Conservation (phyloP, 805 yeast species). For the Starmerella bacillaris region DNA sequence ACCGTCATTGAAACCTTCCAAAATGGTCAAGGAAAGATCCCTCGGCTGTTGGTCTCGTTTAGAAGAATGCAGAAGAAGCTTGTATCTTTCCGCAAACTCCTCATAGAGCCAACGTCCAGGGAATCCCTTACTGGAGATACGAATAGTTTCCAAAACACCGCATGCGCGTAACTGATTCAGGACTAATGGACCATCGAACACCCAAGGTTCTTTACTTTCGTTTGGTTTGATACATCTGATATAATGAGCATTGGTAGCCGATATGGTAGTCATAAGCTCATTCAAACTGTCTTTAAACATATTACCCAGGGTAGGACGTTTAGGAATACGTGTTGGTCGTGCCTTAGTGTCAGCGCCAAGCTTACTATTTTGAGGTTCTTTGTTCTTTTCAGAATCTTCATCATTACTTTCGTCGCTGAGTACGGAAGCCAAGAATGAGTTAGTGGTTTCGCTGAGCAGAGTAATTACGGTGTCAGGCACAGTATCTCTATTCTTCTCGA, state of each 20-base stretch:
- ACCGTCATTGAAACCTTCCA: constrained; percentile 22
- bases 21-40: constrained; percentile 49
- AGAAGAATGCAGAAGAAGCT: constrained; percentile 56
- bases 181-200: constrained; percentile 87
- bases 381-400: constrained; percentile 18
- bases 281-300: constrained; percentile 83
- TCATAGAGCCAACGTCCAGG: constrained; percentile 92
- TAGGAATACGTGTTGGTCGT: constrained; percentile 28
- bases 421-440: constrained; percentile 46
- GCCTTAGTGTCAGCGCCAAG: constrained; percentile 14
- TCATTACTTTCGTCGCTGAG: constrained; percentile 26
- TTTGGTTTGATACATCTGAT: constrained; percentile 96
- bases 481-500: constrained; percentile 92
- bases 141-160: constrained; percentile 92
- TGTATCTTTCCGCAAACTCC: constrained; percentile 80
- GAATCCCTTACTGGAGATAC: constrained; percentile 95
- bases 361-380: constrained; percentile 12
- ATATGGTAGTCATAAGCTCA: constrained; percentile 80
- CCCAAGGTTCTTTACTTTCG: constrained; percentile 88
- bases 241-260: constrained; percentile 89
- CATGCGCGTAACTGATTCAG: constrained; percentile 90
- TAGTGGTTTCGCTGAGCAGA: constrained; percentile 52
- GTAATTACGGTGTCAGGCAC: constrained; percentile 92
- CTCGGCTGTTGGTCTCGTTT: constrained; percentile 34
- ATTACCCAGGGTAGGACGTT: constrained; percentile 82